A percentile compares a stretch with the other conserved stretches of the same genome.
phyloP scores from a whole-genome alignment of 2,329 filamentous ascomycete genomes.

The Sclerotiophoma versabilis region DNA sequence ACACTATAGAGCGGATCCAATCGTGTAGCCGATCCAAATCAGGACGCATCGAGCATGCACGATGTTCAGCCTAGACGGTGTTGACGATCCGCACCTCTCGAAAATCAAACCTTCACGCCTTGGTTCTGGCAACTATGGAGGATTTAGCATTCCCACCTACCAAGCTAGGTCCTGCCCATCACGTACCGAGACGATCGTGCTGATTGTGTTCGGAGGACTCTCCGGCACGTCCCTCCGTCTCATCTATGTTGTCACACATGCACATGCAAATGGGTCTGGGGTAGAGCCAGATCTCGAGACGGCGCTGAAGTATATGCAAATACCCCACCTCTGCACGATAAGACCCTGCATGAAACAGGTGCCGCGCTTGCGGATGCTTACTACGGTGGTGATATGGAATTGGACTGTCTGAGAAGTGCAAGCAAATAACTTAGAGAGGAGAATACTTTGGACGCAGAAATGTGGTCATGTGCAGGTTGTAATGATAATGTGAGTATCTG shows the following conservation, averaged over 20 bases:
- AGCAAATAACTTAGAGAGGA: too few relatives aligned
- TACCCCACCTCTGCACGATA: neutral
- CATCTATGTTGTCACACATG: neutral
- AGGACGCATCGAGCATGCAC: neutral
- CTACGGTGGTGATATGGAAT: neutral
- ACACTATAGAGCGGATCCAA: neutral
- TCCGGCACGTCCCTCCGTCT: neutral
- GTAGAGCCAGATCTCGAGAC: neutral
- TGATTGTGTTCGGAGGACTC: neutral
- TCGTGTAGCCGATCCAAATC: neutral
- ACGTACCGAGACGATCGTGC: neutral
- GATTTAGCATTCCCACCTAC: too few relatives aligned
- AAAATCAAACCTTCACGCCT: too few relatives aligned
- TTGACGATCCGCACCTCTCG: too few relatives aligned
- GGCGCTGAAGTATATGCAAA: neutral
- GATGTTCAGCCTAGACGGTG: neutral
- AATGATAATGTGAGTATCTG: too few relatives aligned
- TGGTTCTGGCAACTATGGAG: too few relatives aligned
- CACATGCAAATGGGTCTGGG: neutral
- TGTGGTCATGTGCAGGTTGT: too few relatives aligned
- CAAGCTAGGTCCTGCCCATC: too few relatives aligned
- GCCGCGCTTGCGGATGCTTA: too few relatives aligned
- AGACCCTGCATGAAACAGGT: too few relatives aligned
- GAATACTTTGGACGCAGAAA: too few relatives aligned
- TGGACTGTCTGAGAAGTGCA: too few relatives aligned